Evolutionary conservation across 2,329 filamentous ascomycete genomes (phyloP), one percentile per base, ranked within the genome.

Genomic region (Trichoderma lentiforme): DNA sequence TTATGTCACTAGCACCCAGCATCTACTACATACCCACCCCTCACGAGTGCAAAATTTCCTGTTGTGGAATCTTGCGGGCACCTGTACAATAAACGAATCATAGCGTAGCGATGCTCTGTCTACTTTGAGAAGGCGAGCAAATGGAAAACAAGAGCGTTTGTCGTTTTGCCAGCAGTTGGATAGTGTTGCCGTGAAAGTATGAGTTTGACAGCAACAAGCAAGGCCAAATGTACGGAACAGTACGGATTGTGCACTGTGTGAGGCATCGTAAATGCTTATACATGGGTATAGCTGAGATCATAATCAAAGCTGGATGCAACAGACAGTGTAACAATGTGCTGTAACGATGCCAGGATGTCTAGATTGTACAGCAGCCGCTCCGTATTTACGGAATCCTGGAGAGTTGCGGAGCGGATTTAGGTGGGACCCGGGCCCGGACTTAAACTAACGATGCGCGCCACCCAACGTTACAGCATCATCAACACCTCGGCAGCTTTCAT

Each of bases 41-140:
- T 70, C 28, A 62, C 39, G 28, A 69, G 36, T 53, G 53, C 66
- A 53, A 36, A 69, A 21, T 43, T 67, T 58, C 64, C 36, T n/a
- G 26, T 36, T 34, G 28, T 36, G 66, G 66, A 43, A 62, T 53
- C n/a, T 62, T 70, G 66, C 66, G 21, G 60, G 57, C 43, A 61
- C 43, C 47, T 70, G 66, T 70, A 62, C 18, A 39, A 62, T 62
- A 70, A 51, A 70, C 53, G 57, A 53, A 70, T 58, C 66, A 70
- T 70, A 70, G 66, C 66, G 66, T 70, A 70, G 66, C 66, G 66
- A 70, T 70, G 26, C 66, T 70, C 66, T 28, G 30, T 51, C 30
- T 32, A 43, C 8, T 61, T 58, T 28, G 11, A 36, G 39, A 36
- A 28, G n/a, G n/a, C 57, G 9, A 36, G 39, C 39, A 21, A 57